These are phyloP conservation scores for Phytophthora fragariaefolia DNA, from an alignment of 352 stramenopile species.

Conservation along the genomic window DNA sequence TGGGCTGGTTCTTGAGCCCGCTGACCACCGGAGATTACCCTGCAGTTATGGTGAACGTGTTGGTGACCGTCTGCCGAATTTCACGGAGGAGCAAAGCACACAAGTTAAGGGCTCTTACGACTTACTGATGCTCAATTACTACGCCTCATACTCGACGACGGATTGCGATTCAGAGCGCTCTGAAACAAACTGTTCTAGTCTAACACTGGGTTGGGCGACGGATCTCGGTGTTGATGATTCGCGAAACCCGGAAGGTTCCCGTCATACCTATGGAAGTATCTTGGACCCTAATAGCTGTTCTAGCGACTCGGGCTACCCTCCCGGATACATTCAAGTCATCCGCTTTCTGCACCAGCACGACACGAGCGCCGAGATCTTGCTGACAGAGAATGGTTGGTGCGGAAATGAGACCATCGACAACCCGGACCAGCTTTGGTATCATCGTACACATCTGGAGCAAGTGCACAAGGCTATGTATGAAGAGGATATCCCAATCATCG, in stretches of 20 bases:
- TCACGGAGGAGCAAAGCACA: conserved; percentile 79
- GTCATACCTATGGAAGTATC: conserved; percentile 41
- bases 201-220: conserved; percentile 45
- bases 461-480: conserved; percentile 59
- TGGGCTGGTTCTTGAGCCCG: conserved; percentile 92
- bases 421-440: conserved; percentile 67
- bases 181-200: conserved; percentile 40
- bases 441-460: conserved; percentile 54
- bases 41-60: conserved; percentile 85
- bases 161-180: conserved; percentile 51
- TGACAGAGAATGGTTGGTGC: conserved; percentile 77
- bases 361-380: conserved; percentile 44
- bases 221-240: conserved; percentile 56
- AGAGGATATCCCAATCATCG: conserved; percentile 68
- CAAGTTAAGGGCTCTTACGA: conserved; percentile 85
- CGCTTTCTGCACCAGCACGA: conserved; percentile 59
- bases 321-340: conserved; percentile 60
- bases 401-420: conserved; percentile 65
- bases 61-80: conserved; percentile 84
- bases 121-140: conserved; percentile 96
- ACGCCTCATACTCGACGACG: conserved; percentile 62
- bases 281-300: conserved; percentile 38
- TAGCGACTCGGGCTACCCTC: conserved; percentile 46
- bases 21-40: conserved; percentile 93
- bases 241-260: conserved; percentile 31